phyloP scores from a whole-genome alignment of 1,139 yeast species.

The Kluyveromyces sp. region DNA sequence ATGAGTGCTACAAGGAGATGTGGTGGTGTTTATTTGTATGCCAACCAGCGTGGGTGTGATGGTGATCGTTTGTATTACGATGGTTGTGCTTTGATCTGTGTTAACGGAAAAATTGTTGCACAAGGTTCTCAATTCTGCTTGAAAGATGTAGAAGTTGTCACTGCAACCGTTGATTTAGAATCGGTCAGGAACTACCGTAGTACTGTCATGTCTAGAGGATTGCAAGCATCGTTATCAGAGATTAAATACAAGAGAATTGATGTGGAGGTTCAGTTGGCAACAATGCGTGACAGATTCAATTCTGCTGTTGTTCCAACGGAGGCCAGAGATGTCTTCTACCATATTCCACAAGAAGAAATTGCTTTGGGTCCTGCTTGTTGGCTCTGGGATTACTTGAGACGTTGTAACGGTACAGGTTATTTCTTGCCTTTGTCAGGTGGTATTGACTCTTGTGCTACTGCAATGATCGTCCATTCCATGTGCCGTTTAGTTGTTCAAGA shows the following conservation, averaged over 20 bases:
- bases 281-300: conserved; percentile 50
- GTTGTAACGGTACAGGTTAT: conserved; percentile 84
- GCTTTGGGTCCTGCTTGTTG: conserved; percentile 99
- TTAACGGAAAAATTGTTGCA: conserved; percentile 84
- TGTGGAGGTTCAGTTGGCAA: conserved; percentile 56
- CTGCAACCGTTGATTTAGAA: conserved; percentile 89
- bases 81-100: conserved; percentile 91
- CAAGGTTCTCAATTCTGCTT: conserved; percentile 89
- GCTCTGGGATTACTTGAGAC: conserved; percentile 95
- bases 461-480: conserved; percentile 91
- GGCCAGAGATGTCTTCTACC: conserved; percentile 48
- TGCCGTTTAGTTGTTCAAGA: conserved; percentile 74
- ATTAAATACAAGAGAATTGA: conserved; percentile 54
- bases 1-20: conserved; percentile 90
- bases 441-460: conserved; percentile 95
- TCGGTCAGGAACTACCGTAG: conserved; percentile 81
- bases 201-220: conserved; percentile 62
- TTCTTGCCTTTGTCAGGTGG: conserved; percentile 95
- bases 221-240: conserved; percentile 53
- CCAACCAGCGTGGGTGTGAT: conserved; percentile 96
- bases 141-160: conserved; percentile 83
- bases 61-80: conserved; percentile 96
- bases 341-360: conserved; percentile 87
- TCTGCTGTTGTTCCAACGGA: conserved; percentile 57
- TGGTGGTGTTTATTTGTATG: conserved; percentile 89